Evolutionary conservation across 345 rosid species (phyloP).

Genomic region (Melastoma malabathricum): DNA sequence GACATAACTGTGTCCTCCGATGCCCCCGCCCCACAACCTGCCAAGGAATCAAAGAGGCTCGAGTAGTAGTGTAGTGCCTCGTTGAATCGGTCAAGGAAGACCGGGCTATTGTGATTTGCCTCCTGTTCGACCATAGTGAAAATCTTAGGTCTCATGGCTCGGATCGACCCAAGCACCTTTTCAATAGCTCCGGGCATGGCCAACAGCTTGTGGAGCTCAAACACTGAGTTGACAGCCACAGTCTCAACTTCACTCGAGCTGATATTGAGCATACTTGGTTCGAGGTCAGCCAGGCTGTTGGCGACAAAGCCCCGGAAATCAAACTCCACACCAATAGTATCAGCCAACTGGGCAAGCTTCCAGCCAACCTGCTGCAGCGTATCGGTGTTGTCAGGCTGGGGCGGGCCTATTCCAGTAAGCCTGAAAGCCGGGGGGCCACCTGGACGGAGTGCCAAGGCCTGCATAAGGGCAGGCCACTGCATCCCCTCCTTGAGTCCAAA

Average conservation of each 20-base stretch:
- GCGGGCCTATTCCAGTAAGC: conserved; percentile 78
- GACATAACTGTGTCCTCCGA: conserved; percentile 62
- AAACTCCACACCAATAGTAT: conserved; percentile 42
- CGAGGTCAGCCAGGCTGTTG: conserved; percentile 53
- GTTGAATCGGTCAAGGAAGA: conserved; percentile 65
- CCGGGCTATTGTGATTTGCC: conserved; percentile 67
- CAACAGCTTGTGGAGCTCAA: conserved; percentile 52
- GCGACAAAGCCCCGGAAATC: conserved; percentile 54
- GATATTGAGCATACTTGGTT: conserved; percentile 50
- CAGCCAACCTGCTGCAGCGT: conserved; percentile 62
- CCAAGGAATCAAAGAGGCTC: conserved; percentile 74
- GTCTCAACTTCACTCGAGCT: conserved; percentile 33
- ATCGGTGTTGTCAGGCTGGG: conserved; percentile 43
- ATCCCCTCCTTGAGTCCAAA: conserved; percentile 64
- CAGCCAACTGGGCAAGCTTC: conserved; percentile 64
- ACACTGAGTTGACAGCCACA: conserved; percentile 73
- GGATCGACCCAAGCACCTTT: conserved; percentile 36
- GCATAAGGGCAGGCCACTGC: conserved; percentile 96
- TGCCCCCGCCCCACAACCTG: conserved; percentile 31
- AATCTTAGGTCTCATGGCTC: conserved; percentile 58
- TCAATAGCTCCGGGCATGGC: conserved; percentile 55
- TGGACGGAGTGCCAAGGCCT: conserved; percentile 76
- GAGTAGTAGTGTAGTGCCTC: conserved; percentile 80
- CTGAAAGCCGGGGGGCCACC: conserved; percentile 75
- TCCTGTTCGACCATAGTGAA: conserved; percentile 80